These are phyloP conservation scores for Alternaria sp. DNA, from an alignment of 2,329 filamentous ascomycete genomes.

Conservation along the genomic window DNA sequence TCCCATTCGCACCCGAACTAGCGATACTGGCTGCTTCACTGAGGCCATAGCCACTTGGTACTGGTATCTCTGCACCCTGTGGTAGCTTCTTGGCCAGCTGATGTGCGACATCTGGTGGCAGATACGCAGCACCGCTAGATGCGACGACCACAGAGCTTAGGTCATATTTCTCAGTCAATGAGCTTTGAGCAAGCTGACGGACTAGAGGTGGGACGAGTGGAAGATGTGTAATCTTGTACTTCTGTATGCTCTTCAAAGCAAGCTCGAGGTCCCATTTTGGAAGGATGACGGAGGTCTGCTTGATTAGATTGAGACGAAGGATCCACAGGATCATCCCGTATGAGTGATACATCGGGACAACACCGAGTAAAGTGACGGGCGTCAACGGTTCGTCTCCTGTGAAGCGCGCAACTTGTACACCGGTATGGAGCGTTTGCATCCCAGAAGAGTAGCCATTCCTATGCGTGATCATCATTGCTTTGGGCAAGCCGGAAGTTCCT, in stretches of 20 bases:
- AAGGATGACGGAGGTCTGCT: conserved; percentile 35
- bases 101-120: conserved; percentile 41
- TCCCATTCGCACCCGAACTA: conserved; percentile 29
- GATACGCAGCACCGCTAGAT: conserved; percentile 39
- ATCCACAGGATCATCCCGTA: conserved; percentile 47
- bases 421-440: conserved; percentile 37
- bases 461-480: conserved; percentile 48
- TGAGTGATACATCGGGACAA: conserved; percentile 45
- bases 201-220: conserved; percentile 43
- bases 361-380: conserved; percentile 28
- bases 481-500: conserved; percentile 44
- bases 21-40: conserved; percentile 44
- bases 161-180: conserved; percentile 41
- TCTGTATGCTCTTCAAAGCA: conserved; percentile 38
- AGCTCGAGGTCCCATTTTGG: conserved; percentile 41
- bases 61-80: conserved; percentile 31
- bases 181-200: conserved; percentile 38
- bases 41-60: conserved; percentile 41
- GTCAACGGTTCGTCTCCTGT: conserved; percentile 33
- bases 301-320: conserved; percentile 35
- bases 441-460: conserved; percentile 38
- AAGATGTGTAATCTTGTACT: conserved; percentile 36
- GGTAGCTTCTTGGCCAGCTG: conserved; percentile 41
- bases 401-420: conserved; percentile 32
- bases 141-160: conserved; percentile 33